Conservation (phyloP, 2,329 filamentous ascomycete genomes). For the Elsinoe australis region DNA sequence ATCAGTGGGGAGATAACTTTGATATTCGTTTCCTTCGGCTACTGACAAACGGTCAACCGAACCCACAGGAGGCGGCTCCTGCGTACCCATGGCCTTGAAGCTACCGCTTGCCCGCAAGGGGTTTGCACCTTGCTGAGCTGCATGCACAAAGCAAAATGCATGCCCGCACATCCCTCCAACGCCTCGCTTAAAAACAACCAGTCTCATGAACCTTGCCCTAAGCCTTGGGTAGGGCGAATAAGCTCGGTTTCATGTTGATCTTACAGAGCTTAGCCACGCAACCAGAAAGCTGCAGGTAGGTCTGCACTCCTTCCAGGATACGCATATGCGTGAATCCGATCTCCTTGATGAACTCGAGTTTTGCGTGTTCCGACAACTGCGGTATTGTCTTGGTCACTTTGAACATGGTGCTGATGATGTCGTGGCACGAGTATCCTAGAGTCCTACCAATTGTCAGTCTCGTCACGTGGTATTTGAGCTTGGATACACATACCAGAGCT, state of each 20-base stretch:
- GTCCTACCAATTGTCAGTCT: conserved; percentile 41
- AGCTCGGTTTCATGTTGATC: conserved; percentile 90
- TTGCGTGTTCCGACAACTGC: conserved; percentile 84
- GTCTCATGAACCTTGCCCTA: conserved; percentile 2
- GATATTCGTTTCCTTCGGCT: conserved; percentile 1
- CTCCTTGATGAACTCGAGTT: conserved; percentile 88
- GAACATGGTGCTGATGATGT: conserved; percentile 99
- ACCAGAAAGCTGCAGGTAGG: conserved; percentile 83
- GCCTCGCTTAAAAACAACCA: conserved; percentile 24
- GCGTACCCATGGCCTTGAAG: neutral
- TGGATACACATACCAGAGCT: conserved; percentile 65
- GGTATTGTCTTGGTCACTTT: conserved; percentile 93
- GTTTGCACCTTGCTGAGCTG: conserved; percentile 2
- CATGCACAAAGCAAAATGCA: conserved; percentile 4
- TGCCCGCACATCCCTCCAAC: conserved; percentile 20
- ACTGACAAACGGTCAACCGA: conserved; percentile 6
- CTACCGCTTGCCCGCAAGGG: neutral
- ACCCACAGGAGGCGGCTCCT: conserved; percentile 11
- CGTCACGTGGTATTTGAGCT: neutral
- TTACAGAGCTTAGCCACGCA: conserved; percentile 86
- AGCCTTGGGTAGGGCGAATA: conserved; percentile 51
- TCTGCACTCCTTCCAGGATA: conserved; percentile 95
- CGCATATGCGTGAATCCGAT: conserved; percentile 99
- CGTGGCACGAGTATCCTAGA: conserved; percentile 94
- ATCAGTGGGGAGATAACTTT: conserved; percentile 3